A percentile compares a stretch with the other conserved stretches of the same genome.
Conservation (phyloP, 495 filamentous ascomycete genomes). For the Bacidia rubella region DNA sequence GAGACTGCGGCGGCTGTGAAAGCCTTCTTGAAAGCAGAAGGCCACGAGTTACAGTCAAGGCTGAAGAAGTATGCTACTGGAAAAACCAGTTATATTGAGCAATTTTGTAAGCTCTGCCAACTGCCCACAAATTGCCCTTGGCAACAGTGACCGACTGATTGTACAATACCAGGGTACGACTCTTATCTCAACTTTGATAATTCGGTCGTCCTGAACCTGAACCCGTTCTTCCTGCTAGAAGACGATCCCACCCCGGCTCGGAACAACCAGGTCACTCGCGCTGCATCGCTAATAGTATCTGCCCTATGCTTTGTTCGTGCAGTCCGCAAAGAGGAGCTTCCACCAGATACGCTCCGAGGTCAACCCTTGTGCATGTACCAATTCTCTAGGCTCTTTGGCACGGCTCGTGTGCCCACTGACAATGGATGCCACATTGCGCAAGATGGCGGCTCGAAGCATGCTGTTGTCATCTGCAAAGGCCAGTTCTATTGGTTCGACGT, state of each 20-base stretch:
- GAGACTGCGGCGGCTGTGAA: conserved; percentile 69
- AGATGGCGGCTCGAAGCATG: conserved; percentile 74
- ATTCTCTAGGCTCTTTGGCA: conserved; percentile 91
- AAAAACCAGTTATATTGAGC: conserved; percentile 94
- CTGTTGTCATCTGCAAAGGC: conserved; percentile 88
- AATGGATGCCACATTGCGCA: conserved; percentile 94
- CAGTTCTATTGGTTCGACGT: conserved; percentile 99
- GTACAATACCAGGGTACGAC: conserved; percentile 69
- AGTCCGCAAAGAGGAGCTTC: conserved; percentile 82
- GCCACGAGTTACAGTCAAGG: conserved; percentile 72
- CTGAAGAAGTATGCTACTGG: conserved; percentile 86
- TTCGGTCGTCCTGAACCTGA: conserved; percentile 91
- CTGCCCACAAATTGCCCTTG: background rate
- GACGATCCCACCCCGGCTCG: conserved; percentile 94
- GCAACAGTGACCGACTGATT: background rate
- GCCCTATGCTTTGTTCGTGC: conserved; percentile 86
- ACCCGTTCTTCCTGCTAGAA: conserved; percentile 94
- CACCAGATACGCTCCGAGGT: conserved; percentile 72
- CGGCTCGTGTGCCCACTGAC: conserved; percentile 85
- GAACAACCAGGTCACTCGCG: conserved; percentile 90
- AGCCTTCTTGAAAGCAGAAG: conserved; percentile 77
- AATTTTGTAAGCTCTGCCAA: conserved; percentile 69
- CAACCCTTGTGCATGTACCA: conserved; percentile 93
- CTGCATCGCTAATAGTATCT: conserved; percentile 83
- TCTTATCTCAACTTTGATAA: conserved; percentile 98